A percentile compares a stretch with the other conserved stretches of the same genome.
Evolutionary conservation across 495 filamentous ascomycete species (phyloP).

Genomic region (Massariosphaeria phaeospora): DNA sequence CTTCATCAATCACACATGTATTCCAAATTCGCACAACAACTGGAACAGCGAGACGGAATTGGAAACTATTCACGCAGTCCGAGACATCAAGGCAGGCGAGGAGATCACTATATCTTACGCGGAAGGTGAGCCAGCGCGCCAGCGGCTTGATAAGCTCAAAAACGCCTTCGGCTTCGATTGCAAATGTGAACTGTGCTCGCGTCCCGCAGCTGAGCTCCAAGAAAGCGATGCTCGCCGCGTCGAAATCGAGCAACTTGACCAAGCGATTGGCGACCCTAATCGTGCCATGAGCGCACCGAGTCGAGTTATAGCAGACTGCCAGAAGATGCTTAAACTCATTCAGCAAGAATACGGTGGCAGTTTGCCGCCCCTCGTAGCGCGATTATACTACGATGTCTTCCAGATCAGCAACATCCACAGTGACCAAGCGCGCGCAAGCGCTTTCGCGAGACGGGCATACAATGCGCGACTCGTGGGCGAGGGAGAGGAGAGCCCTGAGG

Average conservation of each 20-base stretch:
- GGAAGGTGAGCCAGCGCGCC: constrained; percentile 6
- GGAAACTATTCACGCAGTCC: constrained; percentile 31
- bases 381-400: constrained; percentile 45
- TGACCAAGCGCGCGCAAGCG: constrained; percentile 45
- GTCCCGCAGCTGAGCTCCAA: constrained; percentile 9
- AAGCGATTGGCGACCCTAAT: constrained; percentile 18
- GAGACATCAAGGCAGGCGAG: constrained; percentile 23
- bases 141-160: constrained; percentile 15
- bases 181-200: constrained; percentile 18
- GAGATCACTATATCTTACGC: constrained; percentile 36
- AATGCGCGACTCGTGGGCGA: constrained; percentile 22
- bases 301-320: constrained; percentile 13
- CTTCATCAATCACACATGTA: constrained; percentile 33
- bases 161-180: constrained; percentile 29
- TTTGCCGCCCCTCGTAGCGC: background rate
- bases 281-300: constrained; percentile 6
- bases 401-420: constrained; percentile 46
- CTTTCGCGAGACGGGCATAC: constrained; percentile 44
- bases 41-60: constrained; percentile 25
- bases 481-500: constrained; percentile 26
- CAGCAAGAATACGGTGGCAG: constrained; percentile 13
- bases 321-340: constrained; percentile 16
- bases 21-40: constrained; percentile 32
- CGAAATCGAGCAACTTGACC: constrained; percentile 16
- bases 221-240: constrained; percentile 19